Conservation (phyloP, 1,284 basidiomycete genomes). For the Boletus semigastroideus region DNA sequence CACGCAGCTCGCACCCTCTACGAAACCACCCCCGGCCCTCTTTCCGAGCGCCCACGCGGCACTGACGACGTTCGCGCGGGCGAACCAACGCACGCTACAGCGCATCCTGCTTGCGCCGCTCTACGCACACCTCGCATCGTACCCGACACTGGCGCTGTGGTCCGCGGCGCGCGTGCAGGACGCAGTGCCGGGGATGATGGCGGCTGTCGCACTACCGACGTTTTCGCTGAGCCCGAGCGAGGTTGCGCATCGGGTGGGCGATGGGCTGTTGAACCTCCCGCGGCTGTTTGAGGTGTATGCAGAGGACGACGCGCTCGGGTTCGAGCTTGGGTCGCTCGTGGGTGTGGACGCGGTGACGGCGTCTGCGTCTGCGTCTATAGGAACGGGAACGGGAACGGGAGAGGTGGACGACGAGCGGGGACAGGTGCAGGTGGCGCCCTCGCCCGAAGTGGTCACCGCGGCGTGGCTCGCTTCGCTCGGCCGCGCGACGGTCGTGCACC, state of each 20-base stretch:
- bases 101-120: constrained; percentile 84
- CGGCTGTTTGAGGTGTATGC: constrained; percentile 93
- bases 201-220: constrained; percentile 69
- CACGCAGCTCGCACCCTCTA: constrained; percentile 41
- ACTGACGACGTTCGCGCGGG: constrained; percentile 65
- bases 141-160: constrained; percentile 75
- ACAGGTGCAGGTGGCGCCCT: constrained; percentile 36
- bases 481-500: constrained; percentile 70
- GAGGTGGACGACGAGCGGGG: constrained; percentile 27
- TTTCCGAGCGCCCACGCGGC: constrained; percentile 59
- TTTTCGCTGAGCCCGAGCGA: constrained; percentile 93
- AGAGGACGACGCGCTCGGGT: constrained; percentile 87
- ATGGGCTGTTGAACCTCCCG: constrained; percentile 91
- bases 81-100: constrained; percentile 79
- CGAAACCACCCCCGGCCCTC: constrained; percentile 36
- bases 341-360: background rate
- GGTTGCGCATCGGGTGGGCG: constrained; percentile 84
- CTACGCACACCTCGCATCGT: constrained; percentile 70
- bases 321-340: constrained; percentile 59
- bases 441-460: constrained; percentile 78
- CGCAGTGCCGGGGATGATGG: constrained; percentile 39
- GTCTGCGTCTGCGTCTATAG: background rate
- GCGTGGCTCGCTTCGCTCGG: constrained; percentile 92
- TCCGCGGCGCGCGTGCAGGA: constrained; percentile 41
- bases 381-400: background rate